Evolutionary conservation across 1,284 basidiomycete species (phyloP), one percentile per base, ranked within the genome.

Genomic region (Irpex rosettiformis): DNA sequence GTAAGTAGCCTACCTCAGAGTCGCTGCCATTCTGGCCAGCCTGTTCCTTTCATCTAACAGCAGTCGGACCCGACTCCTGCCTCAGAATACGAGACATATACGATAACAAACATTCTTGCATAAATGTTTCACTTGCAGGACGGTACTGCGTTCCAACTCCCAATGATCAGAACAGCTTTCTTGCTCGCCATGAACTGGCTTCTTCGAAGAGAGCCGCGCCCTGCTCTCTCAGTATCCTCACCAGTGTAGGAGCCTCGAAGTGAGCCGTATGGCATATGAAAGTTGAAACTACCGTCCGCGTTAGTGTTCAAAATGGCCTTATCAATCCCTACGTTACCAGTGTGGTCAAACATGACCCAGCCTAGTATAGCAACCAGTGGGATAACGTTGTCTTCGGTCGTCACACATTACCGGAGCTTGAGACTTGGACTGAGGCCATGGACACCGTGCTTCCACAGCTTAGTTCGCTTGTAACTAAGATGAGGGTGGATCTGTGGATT

Each of bases 201-300:
- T 79, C 25, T 68, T 78, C 42, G 62, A 65, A 1, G 71, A 75
- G 29, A 61, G 64, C 5, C 67, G 66, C 11, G 60, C 57, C 1
- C 24, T 62, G 5, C 55, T 74, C 33, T 57, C 49, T 27, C 13
- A 29, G 40, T 56, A 62, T 25, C 28, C 58, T 1, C 52, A 65
- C 53, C 77, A 79, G n/a, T n/a, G n/a, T 61, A 71, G 75, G 25
- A 70, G 69, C 49, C 59, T 59, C 3, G 62, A 62, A 1, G 74
- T 73, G 55, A 70, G 73, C 64, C 65, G 78, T 1, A 76, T 81
- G 68, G 77, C 78, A 6, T 80, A 79, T 62, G 79, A 80, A n/a
- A n/a, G n/a, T n/a, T n/a, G n/a, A n/a, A n/a, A 76, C 79, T 0
- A 78, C 79, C 0, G 62, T 73, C 29, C 65, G 62, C 0, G 70